phyloP scores from a whole-genome alignment of 176 grass and related monocot species.

The Eleusine coracana region DNA sequence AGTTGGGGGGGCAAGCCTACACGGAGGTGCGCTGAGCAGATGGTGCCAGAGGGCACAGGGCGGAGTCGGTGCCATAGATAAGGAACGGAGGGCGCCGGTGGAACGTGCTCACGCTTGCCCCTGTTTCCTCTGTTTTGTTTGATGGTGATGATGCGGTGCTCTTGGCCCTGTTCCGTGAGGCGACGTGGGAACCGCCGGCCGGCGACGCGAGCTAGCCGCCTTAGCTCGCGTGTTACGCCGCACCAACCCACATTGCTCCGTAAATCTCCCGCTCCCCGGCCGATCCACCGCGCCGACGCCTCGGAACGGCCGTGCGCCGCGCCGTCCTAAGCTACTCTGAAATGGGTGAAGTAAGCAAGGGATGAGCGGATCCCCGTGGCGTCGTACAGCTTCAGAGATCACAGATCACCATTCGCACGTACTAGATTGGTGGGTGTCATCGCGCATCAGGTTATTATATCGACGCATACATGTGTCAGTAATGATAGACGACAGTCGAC shows the following conservation, averaged over 20 bases:
- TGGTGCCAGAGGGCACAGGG: background rate
- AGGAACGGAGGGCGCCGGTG: background rate
- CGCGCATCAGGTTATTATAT: too few species aligned
- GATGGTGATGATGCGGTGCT: background rate
- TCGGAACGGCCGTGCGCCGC: background rate
- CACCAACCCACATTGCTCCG: conserved; percentile 7
- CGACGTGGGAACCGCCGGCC: conserved; percentile 52
- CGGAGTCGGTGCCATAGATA: background rate
- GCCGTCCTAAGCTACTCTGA: background rate
- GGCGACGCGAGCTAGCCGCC: background rate
- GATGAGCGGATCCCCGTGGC: background rate
- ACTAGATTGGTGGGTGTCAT: background rate
- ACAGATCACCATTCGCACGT: background rate
- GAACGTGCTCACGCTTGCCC: background rate
- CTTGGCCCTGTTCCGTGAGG: conserved; percentile 16
- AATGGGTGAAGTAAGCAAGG: background rate
- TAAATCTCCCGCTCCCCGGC: background rate
- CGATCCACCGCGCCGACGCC: background rate
- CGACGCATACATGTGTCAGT: background rate
- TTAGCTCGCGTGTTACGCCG: background rate
- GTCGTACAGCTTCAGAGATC: background rate
- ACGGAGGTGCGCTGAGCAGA: background rate
- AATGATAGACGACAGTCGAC: background rate
- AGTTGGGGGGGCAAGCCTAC: background rate
- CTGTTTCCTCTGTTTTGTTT: background rate